phyloP scores from a whole-genome alignment of 2,329 filamentous ascomycete genomes.

The Hypoxylon sp. region DNA sequence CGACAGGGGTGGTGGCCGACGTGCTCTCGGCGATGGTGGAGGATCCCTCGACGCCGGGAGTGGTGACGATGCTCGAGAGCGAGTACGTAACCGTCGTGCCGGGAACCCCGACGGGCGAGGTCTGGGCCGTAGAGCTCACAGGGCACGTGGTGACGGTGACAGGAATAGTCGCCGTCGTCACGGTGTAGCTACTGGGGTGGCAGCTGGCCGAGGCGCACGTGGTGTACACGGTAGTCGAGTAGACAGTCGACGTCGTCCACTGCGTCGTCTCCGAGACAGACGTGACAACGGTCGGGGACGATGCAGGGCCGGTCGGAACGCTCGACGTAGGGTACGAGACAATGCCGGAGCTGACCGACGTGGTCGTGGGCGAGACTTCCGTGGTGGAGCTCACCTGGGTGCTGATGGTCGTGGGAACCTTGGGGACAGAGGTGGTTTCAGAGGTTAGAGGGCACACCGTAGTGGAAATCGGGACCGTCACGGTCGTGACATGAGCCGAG shows the following conservation, averaged over 20 bases:
- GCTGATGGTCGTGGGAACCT: too few species aligned
- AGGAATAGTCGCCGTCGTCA: conserved; percentile 22
- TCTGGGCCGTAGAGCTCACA: conserved; percentile 9
- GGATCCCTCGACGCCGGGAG: neutral
- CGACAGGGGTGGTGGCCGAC: neutral
- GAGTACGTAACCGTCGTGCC: neutral
- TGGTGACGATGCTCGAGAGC: neutral
- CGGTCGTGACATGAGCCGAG: conserved; percentile 16
- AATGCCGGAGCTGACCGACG: too few species aligned
- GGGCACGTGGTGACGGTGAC: conserved; percentile 24
- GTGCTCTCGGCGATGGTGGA: neutral
- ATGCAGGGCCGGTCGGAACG: neutral
- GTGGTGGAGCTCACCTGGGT: too few species aligned
- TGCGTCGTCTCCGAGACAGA: too few species aligned
- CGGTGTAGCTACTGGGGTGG: conserved; percentile 8
- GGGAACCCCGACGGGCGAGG: neutral
- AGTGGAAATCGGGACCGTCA: neutral
- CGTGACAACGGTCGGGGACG: too few species aligned
- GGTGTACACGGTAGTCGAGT: conserved; percentile 1
- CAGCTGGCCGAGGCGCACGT: conserved; percentile 31
- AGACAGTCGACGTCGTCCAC: conserved; percentile 20
- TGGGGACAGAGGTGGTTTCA: too few species aligned
- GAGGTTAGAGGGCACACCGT: neutral
- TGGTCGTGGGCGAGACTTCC: too few species aligned
- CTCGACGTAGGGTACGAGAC: neutral